Percentiles rank a stretch among this genome's conserved stretches.
Evolutionary conservation across 345 rosid genomes (phyloP).

Genomic region (Syzygium grande): DNA sequence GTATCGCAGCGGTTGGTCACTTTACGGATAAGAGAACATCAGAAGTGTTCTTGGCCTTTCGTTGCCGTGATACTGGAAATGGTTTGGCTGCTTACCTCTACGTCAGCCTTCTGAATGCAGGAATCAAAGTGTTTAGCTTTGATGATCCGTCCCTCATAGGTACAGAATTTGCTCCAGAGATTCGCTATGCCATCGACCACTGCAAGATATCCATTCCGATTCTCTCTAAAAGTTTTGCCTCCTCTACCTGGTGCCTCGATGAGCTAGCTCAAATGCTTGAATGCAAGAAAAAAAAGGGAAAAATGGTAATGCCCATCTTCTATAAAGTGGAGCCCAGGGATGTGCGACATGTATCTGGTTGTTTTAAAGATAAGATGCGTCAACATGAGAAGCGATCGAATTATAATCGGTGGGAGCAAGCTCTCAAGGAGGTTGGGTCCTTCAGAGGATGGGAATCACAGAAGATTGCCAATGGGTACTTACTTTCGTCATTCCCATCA

Average conservation of each 20-base stretch:
- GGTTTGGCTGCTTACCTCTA: background rate
- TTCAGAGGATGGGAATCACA: no score
- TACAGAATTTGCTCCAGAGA: no score
- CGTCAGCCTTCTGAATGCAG: fast-evolving
- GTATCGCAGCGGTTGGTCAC: background rate
- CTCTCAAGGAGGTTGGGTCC: no score
- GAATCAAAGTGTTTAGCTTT: background rate
- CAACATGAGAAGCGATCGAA: no score
- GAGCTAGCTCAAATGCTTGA: background rate
- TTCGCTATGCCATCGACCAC: background rate
- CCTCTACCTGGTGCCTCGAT: background rate
- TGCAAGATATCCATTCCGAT: background rate
- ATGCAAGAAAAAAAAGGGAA: background rate
- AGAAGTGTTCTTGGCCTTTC: background rate
- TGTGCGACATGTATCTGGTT: no score
- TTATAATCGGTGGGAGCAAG: no score
- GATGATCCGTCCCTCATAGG: background rate
- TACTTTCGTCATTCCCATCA: no score
- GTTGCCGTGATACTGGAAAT: background rate
- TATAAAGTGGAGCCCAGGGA: background rate
- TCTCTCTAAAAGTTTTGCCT: background rate
- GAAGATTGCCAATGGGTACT: no score
- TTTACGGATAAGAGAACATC: background rate
- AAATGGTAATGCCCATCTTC: background rate
- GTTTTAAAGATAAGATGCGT: no score